These are phyloP conservation scores for Xylaria nigripes DNA, from an alignment of 495 filamentous ascomycete genomes.

Conservation along the genomic window DNA sequence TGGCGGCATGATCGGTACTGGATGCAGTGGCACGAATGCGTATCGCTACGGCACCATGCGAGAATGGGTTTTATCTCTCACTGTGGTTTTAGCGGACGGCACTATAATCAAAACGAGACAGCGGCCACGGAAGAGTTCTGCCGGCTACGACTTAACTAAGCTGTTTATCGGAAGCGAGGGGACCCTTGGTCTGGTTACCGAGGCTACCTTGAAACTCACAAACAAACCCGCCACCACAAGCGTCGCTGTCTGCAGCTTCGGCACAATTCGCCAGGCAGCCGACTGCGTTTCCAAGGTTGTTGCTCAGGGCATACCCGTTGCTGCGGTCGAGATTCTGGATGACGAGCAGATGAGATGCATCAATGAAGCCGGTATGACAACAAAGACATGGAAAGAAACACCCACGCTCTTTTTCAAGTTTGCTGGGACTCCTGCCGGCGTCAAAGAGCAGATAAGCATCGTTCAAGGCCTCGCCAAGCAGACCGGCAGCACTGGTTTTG, in stretches of 20 bases:
- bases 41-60: constrained; percentile 94
- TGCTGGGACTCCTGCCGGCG: constrained; percentile 60
- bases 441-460: constrained; percentile 74
- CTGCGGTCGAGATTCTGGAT: constrained; percentile 86
- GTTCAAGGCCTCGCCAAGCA: constrained; percentile 58
- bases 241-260: constrained; percentile 82
- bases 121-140: constrained; percentile 67
- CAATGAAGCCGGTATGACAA: constrained; percentile 68
- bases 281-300: constrained; percentile 74
- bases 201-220: constrained; percentile 75
- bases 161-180: constrained; percentile 90
- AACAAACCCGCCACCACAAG: constrained; percentile 65
- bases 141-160: constrained; percentile 80
- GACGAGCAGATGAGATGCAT: constrained; percentile 93
- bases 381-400: constrained; percentile 61
- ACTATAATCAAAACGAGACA: constrained; percentile 82
- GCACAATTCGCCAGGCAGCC: constrained; percentile 67
- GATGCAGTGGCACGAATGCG: constrained; percentile 88
- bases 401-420: constrained; percentile 97
- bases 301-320: constrained; percentile 69
- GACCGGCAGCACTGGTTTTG: constrained; percentile 59
- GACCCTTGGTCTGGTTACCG: constrained; percentile 82
- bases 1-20: constrained; percentile 92
- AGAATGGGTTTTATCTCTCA: constrained; percentile 88
- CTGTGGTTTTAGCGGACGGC: constrained; percentile 87